Base-by-base conservation (phyloP, 495 filamentous ascomycete genomes). In the Aspergillus egyptiacus region DNA sequence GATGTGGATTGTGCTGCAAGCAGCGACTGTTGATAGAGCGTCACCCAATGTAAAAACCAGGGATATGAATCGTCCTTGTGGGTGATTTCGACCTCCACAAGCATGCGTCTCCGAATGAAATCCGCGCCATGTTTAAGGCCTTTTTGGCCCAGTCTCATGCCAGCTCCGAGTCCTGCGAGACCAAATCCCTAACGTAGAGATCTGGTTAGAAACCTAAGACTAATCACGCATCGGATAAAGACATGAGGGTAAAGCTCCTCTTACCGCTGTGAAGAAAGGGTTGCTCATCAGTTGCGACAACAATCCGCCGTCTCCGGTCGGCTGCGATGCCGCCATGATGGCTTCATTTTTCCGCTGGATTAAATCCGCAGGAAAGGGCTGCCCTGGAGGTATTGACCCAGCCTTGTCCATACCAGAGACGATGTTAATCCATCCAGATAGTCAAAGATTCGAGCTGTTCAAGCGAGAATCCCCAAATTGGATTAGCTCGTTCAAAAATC, bases 31-130 rank as follows among this genome's bases (percentile, higher is more conserved):
- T 91, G 87, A 48, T 90, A 91, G 23, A 85, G 72, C 13, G 89
- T 87, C 70, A 98, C 87, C 91, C 94, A 98, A 32, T 87, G 79
- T 3, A 98, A 77, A 28, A 97, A 81, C 91, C 93, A 97, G 46
- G 79, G 82, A 65, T 97, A 98, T 10, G 91, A 88, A 40, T 89
- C 83, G 64, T 97, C 93, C 58, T 88, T 86, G 59, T 86, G 86
- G 59, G 83, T 90, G 63, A 98, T 96, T 64, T 97, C 94, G 55
- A 97, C 78, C 59, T 96, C 87, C 44, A 97, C 87, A 7, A 98
- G 84, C 72, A 98, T 82, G 41, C 91, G 86, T 36, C 85, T 81
- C 32, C 86, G 85, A 44, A 95, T 66, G 46, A 95, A 77, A 31
- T 72, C 72, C 19, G 82, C 82, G 40, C 81, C 81, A 61, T 80